Conservation (phyloP, 495 filamentous ascomycete species). For the Zalerion maritima region DNA sequence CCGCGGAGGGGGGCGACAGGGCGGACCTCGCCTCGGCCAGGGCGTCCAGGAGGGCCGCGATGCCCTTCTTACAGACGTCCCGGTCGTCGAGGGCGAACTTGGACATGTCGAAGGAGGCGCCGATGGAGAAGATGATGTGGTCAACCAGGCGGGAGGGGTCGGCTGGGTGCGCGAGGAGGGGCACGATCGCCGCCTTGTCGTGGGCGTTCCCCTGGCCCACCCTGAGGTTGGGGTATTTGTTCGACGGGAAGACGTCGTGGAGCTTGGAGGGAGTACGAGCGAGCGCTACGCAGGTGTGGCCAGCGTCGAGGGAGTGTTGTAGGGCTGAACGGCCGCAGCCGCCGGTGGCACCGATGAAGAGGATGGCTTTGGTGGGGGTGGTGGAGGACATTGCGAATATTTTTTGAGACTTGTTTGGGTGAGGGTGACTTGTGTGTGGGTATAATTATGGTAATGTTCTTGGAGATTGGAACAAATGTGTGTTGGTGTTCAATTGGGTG, state of each 20-base stretch:
- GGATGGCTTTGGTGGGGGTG: constrained; percentile 23
- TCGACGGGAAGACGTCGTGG: constrained; percentile 20
- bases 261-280: constrained; percentile 52
- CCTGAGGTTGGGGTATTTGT: constrained; percentile 22
- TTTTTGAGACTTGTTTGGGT: too few species aligned
- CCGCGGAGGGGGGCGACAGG: too few species aligned
- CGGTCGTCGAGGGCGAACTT: constrained; percentile 35
- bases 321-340: constrained; percentile 33
- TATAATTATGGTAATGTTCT: too few species aligned
- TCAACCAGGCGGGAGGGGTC: constrained; percentile 16
- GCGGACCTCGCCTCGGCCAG: too few species aligned
- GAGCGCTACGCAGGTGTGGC: constrained; percentile 37
- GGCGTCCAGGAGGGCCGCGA: constrained; percentile 29
- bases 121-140: constrained; percentile 33
- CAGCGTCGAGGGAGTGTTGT: constrained; percentile 31
- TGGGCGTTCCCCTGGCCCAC: constrained; percentile 39
- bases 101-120: constrained; percentile 15
- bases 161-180: constrained; percentile 14
- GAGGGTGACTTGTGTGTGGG: too few species aligned
- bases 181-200: constrained; percentile 25
- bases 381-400: too few species aligned
- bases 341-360: constrained; percentile 45
- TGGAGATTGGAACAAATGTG: too few species aligned
- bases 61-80: constrained; percentile 39
- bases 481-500: too few species aligned